Conservation (phyloP, 1,139 yeast species). For the Kluyveromyces marxianus region DNA sequence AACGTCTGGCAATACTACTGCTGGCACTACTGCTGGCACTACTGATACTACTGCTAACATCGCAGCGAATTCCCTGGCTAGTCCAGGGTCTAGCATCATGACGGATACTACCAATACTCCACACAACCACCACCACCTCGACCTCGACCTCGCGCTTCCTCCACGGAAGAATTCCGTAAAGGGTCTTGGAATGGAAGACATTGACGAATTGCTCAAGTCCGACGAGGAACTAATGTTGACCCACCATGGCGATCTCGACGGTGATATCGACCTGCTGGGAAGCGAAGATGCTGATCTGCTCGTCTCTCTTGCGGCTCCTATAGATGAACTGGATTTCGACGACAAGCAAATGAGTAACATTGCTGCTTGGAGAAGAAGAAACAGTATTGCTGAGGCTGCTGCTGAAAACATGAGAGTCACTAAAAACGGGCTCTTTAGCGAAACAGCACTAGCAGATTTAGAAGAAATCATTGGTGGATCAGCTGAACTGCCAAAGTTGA, state of each 20-base stretch:
- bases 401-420: slow-evolving; percentile 68
- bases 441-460: slow-evolving; percentile 61
- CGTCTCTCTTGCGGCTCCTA: slow-evolving; percentile 31
- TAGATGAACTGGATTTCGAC: slow-evolving; percentile 18
- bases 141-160: slow-evolving; percentile 5
- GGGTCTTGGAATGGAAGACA: slow-evolving; percentile 27
- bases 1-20: no score
- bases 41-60: neutral
- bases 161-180: slow-evolving; percentile 20
- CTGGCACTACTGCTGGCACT: neutral
- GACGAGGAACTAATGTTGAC: slow-evolving; percentile 12
- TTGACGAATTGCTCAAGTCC: slow-evolving; percentile 18
- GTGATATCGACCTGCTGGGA: slow-evolving; percentile 12
- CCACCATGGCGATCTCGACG: slow-evolving; percentile 8
- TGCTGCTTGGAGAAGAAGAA: slow-evolving; percentile 39
- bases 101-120: neutral
- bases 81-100: slow-evolving; percentile 2
- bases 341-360: slow-evolving; percentile 8
- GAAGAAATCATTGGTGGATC: slow-evolving; percentile 40
- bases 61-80: slow-evolving; percentile 2
- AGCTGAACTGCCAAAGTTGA: neutral
- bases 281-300: slow-evolving; percentile 26
- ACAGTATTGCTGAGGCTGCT: slow-evolving; percentile 66
- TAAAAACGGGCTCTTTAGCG: slow-evolving; percentile 66
- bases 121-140: neutral